Base-by-base conservation (phyloP, 2,329 filamentous ascomycete genomes). In the Trichoderma citrinoviride region DNA sequence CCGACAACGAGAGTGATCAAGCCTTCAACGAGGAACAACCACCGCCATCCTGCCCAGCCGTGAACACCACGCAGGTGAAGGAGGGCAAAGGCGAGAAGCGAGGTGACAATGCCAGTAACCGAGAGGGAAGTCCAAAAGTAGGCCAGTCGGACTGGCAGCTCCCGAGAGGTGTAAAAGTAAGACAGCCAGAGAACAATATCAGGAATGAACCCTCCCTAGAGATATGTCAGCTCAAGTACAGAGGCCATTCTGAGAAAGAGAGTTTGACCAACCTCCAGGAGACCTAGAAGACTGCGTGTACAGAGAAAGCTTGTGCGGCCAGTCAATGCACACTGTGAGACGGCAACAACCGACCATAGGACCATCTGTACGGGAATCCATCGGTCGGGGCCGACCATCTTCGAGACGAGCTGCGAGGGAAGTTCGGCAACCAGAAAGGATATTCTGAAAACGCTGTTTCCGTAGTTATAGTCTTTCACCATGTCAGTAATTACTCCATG, bases 61-160 rank as follows among this genome's bases (percentile, higher is more conserved):
- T 61, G 15, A 19, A 41, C 47, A n/a, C 57, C 57, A 4, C 57
- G 47, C n/a, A 61, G 57, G 19, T 61, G 57, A 10, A 61, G 12
- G 8, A 61, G 23, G 0, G 57, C 57, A 25, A 61, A 61, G 19
- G 57, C 57, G 14, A 61, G 57, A 12, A 61, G 19, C 1, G 57
- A 61, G 10, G 57, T 61, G 5, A 25, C 46, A 14, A 61, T 61
- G 7, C 57, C 57, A 23, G 57, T 61, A 0, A 61, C 57, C 1
- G 57, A 61, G 14, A 61, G 57, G 7, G 57, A 61, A 7, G 57
- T 61, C 57, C 57, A 61, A 44, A 61, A 61, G 47, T 61, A 61
- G 14, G 47, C 52, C n/a, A 61, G 47, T 7, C 57, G 57, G 12
- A 61, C 47, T 7, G 57, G 57, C 1, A 61, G 47, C 47, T 61